Evolutionary conservation across 1,139 yeast species (phyloP).

Genomic region (Chernovozyma sophiae-reginae): DNA sequence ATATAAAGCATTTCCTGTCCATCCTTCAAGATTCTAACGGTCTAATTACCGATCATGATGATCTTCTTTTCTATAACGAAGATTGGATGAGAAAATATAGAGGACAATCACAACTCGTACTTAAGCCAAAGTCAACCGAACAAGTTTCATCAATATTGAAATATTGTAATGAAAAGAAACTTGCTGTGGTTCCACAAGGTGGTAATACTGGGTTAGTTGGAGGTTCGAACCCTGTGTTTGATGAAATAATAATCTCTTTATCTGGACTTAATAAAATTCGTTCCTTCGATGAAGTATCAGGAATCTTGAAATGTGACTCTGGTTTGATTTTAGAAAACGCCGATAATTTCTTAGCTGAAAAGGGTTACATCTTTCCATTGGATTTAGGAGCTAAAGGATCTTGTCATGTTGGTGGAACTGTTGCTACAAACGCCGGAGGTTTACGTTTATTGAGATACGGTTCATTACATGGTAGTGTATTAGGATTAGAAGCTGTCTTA

Average conservation of each 20-base stretch:
- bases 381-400: constrained; percentile 98
- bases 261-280: constrained; percentile 73
- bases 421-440: constrained; percentile 97
- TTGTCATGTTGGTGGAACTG: constrained; percentile 93
- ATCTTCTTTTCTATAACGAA: constrained; percentile 71
- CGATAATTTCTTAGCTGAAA: constrained; percentile 71
- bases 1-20: constrained; percentile 58
- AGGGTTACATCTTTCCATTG: constrained; percentile 86
- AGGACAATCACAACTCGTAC: constrained; percentile 78
- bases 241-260: constrained; percentile 75
- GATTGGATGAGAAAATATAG: constrained; percentile 96
- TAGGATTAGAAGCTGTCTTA: constrained; percentile 88
- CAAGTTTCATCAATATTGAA: constrained; percentile 75
- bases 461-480: constrained; percentile 85
- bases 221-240: constrained; percentile 90
- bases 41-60: constrained; percentile 53
- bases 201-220: constrained; percentile 98
- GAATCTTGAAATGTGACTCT: constrained; percentile 84
- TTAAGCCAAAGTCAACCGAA: constrained; percentile 80
- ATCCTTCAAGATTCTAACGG: constrained; percentile 49
- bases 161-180: constrained; percentile 71
- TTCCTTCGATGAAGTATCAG: constrained; percentile 76
- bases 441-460: constrained; percentile 84
- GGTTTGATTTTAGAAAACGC: constrained; percentile 88
- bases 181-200: constrained; percentile 95